These are phyloP conservation scores for Metarhizium sp. DNA, from an alignment of 2,329 filamentous ascomycete species.

Conservation along the genomic window DNA sequence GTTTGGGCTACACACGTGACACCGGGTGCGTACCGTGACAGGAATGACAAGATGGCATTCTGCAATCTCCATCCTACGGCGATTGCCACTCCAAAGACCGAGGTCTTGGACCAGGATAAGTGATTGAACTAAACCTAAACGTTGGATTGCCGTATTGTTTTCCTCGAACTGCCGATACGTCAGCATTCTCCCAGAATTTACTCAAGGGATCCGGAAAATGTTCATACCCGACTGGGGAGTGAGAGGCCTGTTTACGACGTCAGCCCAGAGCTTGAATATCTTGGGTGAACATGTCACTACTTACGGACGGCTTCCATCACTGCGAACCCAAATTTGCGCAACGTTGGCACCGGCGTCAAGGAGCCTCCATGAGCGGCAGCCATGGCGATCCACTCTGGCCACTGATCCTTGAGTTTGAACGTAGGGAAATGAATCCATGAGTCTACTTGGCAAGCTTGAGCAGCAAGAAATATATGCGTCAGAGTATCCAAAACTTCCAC, in stretches of 20 bases:
- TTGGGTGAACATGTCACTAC: conserved; percentile 6
- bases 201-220: neutral
- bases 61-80: conserved; percentile 47
- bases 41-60: conserved; percentile 39
- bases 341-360: conserved; percentile 44
- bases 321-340: conserved; percentile 52
- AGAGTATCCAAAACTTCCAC: conserved; percentile 51
- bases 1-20: neutral
- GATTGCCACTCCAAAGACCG: conserved; percentile 44
- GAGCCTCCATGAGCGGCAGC: conserved; percentile 52
- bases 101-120: conserved; percentile 39
- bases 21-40: conserved; percentile 27
- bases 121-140: conserved; percentile 39
- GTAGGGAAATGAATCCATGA: conserved; percentile 54
- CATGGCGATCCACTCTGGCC: conserved; percentile 50
- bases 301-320: conserved; percentile 41
- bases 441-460: conserved; percentile 45
- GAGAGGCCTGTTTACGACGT: conserved; percentile 15
- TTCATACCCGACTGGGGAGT: conserved; percentile 21
- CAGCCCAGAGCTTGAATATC: neutral
- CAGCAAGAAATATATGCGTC: conserved; percentile 50
- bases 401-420: conserved; percentile 43
- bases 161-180: conserved; percentile 33
- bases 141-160: conserved; percentile 35
- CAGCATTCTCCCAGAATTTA: neutral